phyloP scores from a whole-genome alignment of 2,329 filamentous ascomycete genomes.

The Alternaria panax region DNA sequence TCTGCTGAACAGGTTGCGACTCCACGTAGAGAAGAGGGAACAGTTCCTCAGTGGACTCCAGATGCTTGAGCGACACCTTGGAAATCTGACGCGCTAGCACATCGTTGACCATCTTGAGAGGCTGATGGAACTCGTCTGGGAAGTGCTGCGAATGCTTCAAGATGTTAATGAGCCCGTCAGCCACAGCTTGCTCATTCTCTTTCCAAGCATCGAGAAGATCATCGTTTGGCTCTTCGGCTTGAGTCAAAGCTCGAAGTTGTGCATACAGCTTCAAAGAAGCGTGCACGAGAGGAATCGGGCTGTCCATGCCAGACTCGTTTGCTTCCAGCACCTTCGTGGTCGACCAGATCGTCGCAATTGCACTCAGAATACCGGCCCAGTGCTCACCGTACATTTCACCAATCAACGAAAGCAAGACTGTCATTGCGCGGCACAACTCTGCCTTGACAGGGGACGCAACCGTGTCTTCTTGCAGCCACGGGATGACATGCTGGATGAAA shows the following conservation, averaged over 20 bases:
- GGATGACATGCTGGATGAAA: slow-evolving; percentile 78
- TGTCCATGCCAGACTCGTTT: slow-evolving; percentile 36
- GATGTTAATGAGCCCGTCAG: slow-evolving; percentile 66
- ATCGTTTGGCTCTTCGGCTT: slow-evolving; percentile 75
- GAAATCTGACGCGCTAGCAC: slow-evolving; percentile 74
- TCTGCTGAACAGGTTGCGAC: slow-evolving; percentile 77
- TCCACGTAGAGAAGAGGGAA: slow-evolving; percentile 79
- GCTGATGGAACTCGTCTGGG: slow-evolving; percentile 65
- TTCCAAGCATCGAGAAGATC: slow-evolving; percentile 80
- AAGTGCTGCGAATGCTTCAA: slow-evolving; percentile 64
- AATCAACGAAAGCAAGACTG: slow-evolving; percentile 73
- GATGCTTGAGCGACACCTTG: slow-evolving; percentile 66
- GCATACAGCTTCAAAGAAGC: slow-evolving; percentile 75
- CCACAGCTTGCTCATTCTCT: slow-evolving; percentile 64
- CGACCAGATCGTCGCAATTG: slow-evolving; percentile 49
- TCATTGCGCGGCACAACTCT: slow-evolving; percentile 62
- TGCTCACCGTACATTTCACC: slow-evolving; percentile 86
- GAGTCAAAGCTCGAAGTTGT: slow-evolving; percentile 65
- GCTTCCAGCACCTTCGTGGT: slow-evolving; percentile 34
- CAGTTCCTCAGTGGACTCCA: slow-evolving; percentile 71
- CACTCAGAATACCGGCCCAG: slow-evolving; percentile 67
- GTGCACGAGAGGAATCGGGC: slow-evolving; percentile 66
- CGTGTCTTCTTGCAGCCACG: slow-evolving; percentile 68
- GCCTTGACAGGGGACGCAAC: slow-evolving; percentile 61
- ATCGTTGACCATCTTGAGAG: slow-evolving; percentile 76